Percentiles rank a stretch among this genome's conserved stretches.
Conservation (phyloP, 2,329 filamentous ascomycete genomes). For the Capronia epimyces region DNA sequence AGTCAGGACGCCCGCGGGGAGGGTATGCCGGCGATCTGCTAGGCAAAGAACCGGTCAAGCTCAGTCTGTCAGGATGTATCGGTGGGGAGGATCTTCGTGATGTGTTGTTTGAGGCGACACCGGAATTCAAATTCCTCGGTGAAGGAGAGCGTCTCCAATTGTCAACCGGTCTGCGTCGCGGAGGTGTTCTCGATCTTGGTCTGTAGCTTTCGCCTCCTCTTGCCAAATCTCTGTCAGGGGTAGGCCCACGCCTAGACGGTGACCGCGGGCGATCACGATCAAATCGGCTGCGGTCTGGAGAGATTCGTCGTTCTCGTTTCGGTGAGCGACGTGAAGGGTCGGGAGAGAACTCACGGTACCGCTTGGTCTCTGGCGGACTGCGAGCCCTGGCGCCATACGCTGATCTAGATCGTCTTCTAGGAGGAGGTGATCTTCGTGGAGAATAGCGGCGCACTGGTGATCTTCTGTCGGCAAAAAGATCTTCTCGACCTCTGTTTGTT, state of each 20-base stretch:
- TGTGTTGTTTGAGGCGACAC: constrained; percentile 50
- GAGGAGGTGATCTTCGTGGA: constrained; percentile 40
- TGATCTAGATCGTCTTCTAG: constrained; percentile 38
- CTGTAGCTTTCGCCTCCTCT: constrained; percentile 38
- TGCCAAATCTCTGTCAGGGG: constrained; percentile 20
- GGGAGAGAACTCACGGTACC: constrained; percentile 37
- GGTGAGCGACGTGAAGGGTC: constrained; percentile 31
- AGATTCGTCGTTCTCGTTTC: constrained; percentile 35
- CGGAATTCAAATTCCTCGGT: constrained; percentile 47
- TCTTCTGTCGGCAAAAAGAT: constrained; percentile 34
- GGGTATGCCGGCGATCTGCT: constrained; percentile 27
- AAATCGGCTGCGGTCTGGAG: constrained; percentile 31
- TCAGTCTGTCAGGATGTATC: constrained; percentile 50
- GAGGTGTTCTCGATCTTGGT: constrained; percentile 47
- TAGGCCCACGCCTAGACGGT: constrained; percentile 37
- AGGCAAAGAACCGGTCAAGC: constrained; percentile 31
- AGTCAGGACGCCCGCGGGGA: constrained; percentile 13
- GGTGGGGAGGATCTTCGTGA: constrained; percentile 59
- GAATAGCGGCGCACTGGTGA: constrained; percentile 40
- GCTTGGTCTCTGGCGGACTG: constrained; percentile 32
- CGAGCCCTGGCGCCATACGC: constrained; percentile 34
- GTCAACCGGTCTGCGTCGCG: constrained; percentile 43
- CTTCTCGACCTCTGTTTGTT: constrained; percentile 35
- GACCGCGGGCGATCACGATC: constrained; percentile 30
- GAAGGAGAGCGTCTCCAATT: constrained; percentile 53